Percentiles rank a stretch among this genome's conserved stretches.
Evolutionary conservation across 768 basidiomycete species (phyloP).

Genomic region (Rhodocollybia butyracea): DNA sequence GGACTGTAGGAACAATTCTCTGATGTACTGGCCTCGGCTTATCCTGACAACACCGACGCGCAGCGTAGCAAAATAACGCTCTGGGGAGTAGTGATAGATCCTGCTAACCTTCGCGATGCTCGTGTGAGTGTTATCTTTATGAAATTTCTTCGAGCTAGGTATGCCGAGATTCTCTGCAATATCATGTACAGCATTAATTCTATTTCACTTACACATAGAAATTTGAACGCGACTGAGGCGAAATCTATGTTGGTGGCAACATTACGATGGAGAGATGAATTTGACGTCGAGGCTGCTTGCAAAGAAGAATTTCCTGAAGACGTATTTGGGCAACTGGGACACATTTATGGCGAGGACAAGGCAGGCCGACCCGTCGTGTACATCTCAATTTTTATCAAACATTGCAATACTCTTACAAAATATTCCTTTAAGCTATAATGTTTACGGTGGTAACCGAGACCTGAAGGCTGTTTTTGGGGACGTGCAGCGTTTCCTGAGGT

Average conservation of each 20-base stretch:
- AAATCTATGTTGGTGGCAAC: constrained; percentile 66
- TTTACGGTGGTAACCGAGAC: constrained; percentile 72
- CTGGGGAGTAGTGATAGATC: constrained; percentile 74
- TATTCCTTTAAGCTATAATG: constrained; percentile 54
- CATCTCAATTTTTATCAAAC: constrained; percentile 11
- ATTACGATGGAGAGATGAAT: constrained; percentile 67
- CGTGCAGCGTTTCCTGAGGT: constrained; percentile 74
- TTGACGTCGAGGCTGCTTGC: constrained; percentile 56
- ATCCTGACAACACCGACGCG: constrained; percentile 52
- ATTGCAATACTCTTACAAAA: background rate
- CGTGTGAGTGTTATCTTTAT: constrained; percentile 72
- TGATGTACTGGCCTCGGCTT: constrained; percentile 55
- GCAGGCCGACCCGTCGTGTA: constrained; percentile 67
- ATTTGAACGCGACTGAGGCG: constrained; percentile 34
- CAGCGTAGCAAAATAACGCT: constrained; percentile 49
- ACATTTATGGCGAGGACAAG: constrained; percentile 68
- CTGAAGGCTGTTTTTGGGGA: constrained; percentile 74
- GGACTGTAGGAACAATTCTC: constrained; percentile 39
- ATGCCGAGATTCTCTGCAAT: constrained; percentile 5
- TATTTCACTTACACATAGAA: too few relatives aligned
- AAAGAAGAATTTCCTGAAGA: constrained; percentile 62
- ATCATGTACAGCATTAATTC: too few relatives aligned
- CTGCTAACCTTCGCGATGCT: constrained; percentile 51
- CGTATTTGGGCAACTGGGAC: constrained; percentile 61
- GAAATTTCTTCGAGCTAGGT: constrained; percentile 82